These are phyloP conservation scores for Cylindrodendrum hubeiense DNA, from an alignment of 2,329 filamentous ascomycete genomes.

Conservation along the genomic window DNA sequence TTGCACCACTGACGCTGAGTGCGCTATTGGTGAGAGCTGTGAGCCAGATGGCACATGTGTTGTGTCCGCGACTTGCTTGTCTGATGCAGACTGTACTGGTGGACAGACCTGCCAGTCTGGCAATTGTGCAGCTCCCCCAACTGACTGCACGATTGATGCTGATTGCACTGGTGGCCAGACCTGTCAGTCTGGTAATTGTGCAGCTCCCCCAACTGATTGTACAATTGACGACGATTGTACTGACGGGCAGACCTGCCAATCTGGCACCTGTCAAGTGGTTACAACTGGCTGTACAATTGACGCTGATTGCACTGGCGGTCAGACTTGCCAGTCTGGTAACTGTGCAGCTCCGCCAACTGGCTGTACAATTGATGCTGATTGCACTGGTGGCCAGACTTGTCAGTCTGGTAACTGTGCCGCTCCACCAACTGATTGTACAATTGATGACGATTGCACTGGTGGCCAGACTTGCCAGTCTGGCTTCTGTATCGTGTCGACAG, in stretches of 20 bases:
- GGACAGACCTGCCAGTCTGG: neutral
- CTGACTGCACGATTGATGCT: neutral
- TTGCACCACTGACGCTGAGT: neutral
- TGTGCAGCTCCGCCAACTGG: neutral
- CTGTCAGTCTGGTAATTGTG: neutral
- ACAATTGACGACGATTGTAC: neutral
- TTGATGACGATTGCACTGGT: slow-evolving; percentile 1
- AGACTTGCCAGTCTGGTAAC: neutral
- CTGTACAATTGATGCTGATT: neutral
- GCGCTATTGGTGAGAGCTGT: neutral
- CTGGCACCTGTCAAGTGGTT: neutral
- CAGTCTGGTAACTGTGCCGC: slow-evolving; percentile 1
- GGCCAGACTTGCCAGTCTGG: neutral
- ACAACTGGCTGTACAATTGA: neutral
- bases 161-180: too few species aligned
- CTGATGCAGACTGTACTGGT: slow-evolving; percentile 1
- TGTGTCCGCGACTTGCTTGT: neutral
- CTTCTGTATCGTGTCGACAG: neutral
- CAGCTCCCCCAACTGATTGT: neutral
- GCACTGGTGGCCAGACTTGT: neutral
- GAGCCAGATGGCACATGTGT: neutral
- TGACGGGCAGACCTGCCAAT: too few species aligned
- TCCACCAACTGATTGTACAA: neutral
- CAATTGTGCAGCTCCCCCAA: neutral
- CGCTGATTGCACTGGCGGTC: too few species aligned